Conservation (phyloP, 1,284 basidiomycete genomes). For the Phellopilus nigrolimitatus region DNA sequence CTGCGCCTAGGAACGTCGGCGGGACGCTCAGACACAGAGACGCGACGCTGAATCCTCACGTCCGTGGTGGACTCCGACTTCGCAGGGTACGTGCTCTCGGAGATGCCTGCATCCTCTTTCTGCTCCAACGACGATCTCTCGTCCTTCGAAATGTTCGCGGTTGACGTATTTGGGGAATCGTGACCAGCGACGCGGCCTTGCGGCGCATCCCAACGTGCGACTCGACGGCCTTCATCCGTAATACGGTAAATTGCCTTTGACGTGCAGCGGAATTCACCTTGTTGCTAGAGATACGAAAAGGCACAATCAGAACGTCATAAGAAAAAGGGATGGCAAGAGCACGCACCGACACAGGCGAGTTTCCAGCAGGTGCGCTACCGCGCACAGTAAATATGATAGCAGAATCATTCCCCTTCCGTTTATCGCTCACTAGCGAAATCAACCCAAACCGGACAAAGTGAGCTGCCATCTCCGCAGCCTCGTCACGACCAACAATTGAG, state of each 20-base stretch:
- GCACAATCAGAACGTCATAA: conserved; percentile 20
- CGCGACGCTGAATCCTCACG: conserved; percentile 69
- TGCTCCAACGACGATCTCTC: conserved; percentile 41
- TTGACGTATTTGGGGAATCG: conserved; percentile 62
- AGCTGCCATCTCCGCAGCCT: conserved; percentile 95
- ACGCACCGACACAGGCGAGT: conserved; percentile 69
- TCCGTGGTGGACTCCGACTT: conserved; percentile 39
- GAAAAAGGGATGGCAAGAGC: conserved; percentile 7
- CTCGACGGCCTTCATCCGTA: conserved; percentile 83
- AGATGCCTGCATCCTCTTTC: conserved; percentile 41
- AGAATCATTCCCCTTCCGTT: conserved; percentile 82
- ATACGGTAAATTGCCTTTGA: conserved; percentile 92
- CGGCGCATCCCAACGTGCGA: conserved; percentile 75
- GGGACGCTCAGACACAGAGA: conserved; percentile 71
- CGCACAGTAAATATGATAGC: conserved; percentile 87
- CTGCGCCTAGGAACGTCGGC: conserved; percentile 46
- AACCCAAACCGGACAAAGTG: conserved; percentile 97
- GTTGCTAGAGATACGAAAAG: conserved; percentile 49
- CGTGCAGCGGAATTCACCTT: conserved; percentile 93
- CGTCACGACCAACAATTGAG: conserved; percentile 92
- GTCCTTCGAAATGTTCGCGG: conserved; percentile 47
- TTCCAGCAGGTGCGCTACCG: conserved; percentile 64
- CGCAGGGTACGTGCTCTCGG: conserved; percentile 32
- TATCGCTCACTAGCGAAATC: conserved; percentile 82
- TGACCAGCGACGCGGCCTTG: conserved; percentile 28